Evolutionary conservation across 2,329 filamentous ascomycete genomes (phyloP).

Genomic region (Aspergillus sp.): DNA sequence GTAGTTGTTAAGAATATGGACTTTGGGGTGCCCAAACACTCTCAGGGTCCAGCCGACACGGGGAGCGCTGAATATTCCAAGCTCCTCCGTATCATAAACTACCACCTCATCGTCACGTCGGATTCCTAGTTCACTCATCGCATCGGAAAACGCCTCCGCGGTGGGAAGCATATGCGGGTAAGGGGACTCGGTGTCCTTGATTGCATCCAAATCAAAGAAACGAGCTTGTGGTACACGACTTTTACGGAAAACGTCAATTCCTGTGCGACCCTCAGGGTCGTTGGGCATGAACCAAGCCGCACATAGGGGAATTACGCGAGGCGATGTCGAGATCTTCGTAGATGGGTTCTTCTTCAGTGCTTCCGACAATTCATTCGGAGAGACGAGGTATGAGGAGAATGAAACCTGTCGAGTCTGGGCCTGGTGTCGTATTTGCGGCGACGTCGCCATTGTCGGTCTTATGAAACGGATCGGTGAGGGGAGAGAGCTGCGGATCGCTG

Average conservation of each 20-base stretch:
- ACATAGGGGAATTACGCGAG: conserved; percentile 83
- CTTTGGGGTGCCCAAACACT: conserved; percentile 83
- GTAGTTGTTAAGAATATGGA: conserved; percentile 95
- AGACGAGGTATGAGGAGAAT: conserved; percentile 82
- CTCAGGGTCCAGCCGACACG: conserved; percentile 91
- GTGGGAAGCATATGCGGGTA: conserved; percentile 97
- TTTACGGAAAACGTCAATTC: conserved; percentile 76
- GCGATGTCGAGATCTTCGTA: conserved; percentile 75
- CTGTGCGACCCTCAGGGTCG: conserved; percentile 70
- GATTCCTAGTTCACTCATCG: conserved; percentile 88
- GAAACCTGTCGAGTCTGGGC: conserved; percentile 47
- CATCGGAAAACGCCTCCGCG: conserved; percentile 74
- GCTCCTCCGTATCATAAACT: conserved; percentile 87
- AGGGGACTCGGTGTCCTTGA: conserved; percentile 81
- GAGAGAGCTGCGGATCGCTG: conserved; percentile 32
- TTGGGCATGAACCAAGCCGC: conserved; percentile 97
- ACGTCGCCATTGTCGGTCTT: conserved; percentile 28
- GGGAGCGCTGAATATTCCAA: conserved; percentile 92
- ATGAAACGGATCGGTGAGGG: conserved; percentile 24
- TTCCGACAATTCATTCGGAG: conserved; percentile 75
- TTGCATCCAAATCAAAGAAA: conserved; percentile 93
- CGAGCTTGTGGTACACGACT: conserved; percentile 83
- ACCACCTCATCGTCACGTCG: conserved; percentile 84
- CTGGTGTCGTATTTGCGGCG: conserved; percentile 27
- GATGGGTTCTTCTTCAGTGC: conserved; percentile 81